Evolutionary conservation across 768 basidiomycete species (phyloP), one percentile per base, ranked within the genome.

Genomic region (Leccinum boreale): DNA sequence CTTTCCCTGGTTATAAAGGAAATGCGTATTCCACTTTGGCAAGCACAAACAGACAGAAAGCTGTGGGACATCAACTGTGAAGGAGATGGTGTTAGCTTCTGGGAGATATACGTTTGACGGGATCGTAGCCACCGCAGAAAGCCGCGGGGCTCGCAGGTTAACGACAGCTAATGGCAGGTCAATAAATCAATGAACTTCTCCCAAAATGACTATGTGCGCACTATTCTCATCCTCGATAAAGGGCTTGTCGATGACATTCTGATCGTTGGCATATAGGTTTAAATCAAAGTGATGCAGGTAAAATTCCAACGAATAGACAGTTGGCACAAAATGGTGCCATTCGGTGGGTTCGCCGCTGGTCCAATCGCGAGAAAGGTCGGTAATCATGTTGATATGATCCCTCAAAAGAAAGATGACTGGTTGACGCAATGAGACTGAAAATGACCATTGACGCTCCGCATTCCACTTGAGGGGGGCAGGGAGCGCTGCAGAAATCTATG

Each of bases 221-320:
- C 94, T 86, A 69, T 98, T 98, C 64, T 93, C 90, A n/a, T 93
- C 89, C 56, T 74, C 76, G 56, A 86, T 76, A 33, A 87, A 74
- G 3, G 94, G 93, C 59, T 89, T 90, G 75, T 97, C 93, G 51
- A 98, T 90, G 67, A 98, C 92, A 67, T 98, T 98, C 67, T 94
- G 93, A 71, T 98, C 96, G 67, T 98, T 98, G 52, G 91, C 85
- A 67, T 92, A 95, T 24, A 91, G 69, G 63, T 89, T 88, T 51
- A 96, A 68, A 58, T 84, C 81, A 72, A 86, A 95, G 65, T 92
- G 85, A 67, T 86, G 79, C 58, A 98, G 71, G 56, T 85, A 79
- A 50, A 97, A 62, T 50, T 87, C 78, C 61, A 95, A 73, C 15
- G 71, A 71, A 72, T 98, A 98, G 7, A 85, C 67, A 70, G 83